Evolutionary conservation across 192 early-diverging fungal species (phyloP), one percentile per base, ranked within the genome.

Genomic region (Coemansia reversa): DNA sequence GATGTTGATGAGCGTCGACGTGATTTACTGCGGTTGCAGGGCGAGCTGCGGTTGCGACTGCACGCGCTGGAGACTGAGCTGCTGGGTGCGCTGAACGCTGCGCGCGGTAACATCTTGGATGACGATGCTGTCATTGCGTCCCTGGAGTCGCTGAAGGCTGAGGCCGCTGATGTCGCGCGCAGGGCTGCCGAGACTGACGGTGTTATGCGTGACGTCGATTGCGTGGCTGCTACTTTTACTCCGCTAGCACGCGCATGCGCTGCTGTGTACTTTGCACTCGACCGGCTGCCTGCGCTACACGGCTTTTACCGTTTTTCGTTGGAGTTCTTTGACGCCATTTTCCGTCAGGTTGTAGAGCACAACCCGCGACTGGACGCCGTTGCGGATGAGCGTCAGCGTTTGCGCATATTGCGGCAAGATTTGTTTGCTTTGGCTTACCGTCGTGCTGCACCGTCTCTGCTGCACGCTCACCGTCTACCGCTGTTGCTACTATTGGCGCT

Each of bases 291-390:
- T 55, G 75, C 85, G 42, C 72, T 98, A 49, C 85, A 98, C 65
- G 88, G 92, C 69, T 98, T 97, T 80, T 99, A 99, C 79, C 96
- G 97, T 83, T 97, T 99, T 83, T 97, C 97, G 22, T 87, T 98
- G 28, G 93, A 92, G 70, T 98, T 95, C 77, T 98, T 98, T 81
- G 86, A 91, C 54, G 86, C 89, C 54, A 95, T 98, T 47, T 98
- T 99, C 84, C 79, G 91, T 65, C 86, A 72, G 57, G 88, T 94
- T 0, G 84, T 99, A 11, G 90, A 93, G 69, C 78, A 86, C 28
- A 84, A 96, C 79, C 80, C 88, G 28, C 74, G 87, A 49, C 75
- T 93, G 52, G 75, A 83, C 25, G 82, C 81, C 19, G 62, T 89
- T 24, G 75, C 78, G 22, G 97, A 94, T 68, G 83, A 85, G 65